Evolutionary conservation across 768 basidiomycete genomes (phyloP).

Genomic region (Pulveroboletus sp.): DNA sequence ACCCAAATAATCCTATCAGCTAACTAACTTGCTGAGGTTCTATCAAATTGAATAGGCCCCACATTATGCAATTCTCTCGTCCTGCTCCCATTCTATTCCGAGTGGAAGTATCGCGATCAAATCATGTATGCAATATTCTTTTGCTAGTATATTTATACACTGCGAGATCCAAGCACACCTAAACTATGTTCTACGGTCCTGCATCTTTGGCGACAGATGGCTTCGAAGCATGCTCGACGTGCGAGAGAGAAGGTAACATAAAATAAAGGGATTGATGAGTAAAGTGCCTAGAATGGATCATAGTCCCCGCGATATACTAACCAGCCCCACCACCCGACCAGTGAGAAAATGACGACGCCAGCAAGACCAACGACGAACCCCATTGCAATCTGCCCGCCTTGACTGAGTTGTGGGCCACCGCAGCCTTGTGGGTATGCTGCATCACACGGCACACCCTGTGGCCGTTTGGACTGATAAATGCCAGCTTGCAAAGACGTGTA

Average conservation of each 20-base stretch:
- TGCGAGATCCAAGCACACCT: too few species aligned
- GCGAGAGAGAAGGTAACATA: not conserved
- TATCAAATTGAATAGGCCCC: too few species aligned
- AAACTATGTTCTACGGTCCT: not conserved
- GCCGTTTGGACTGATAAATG: slow-evolving; percentile 55
- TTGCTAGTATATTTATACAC: too few species aligned
- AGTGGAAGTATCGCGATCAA: too few species aligned
- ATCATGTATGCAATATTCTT: too few species aligned
- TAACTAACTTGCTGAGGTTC: too few species aligned
- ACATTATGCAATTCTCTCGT: too few species aligned
- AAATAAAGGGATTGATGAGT: not conserved
- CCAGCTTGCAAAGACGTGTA: slow-evolving; percentile 70
- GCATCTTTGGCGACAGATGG: not conserved
- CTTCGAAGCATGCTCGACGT: not conserved
- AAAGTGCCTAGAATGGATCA: slow-evolving; percentile 12
- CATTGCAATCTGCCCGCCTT: slow-evolving; percentile 62
- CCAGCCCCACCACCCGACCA: slow-evolving; percentile 36
- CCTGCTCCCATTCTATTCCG: too few species aligned
- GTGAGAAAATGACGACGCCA: slow-evolving; percentile 50
- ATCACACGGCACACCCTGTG: slow-evolving; percentile 75
- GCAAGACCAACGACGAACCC: slow-evolving; percentile 60
- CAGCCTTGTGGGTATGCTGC: slow-evolving; percentile 56
- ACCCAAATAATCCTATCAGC: too few species aligned
- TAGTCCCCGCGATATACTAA: slow-evolving; percentile 24
- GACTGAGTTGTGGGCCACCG: slow-evolving; percentile 48